A percentile compares a stretch with the other conserved stretches of the same genome.
These are phyloP conservation scores for Porcisia hertigi DNA, from an alignment of 208 protist genomes.

Conservation along the genomic window DNA sequence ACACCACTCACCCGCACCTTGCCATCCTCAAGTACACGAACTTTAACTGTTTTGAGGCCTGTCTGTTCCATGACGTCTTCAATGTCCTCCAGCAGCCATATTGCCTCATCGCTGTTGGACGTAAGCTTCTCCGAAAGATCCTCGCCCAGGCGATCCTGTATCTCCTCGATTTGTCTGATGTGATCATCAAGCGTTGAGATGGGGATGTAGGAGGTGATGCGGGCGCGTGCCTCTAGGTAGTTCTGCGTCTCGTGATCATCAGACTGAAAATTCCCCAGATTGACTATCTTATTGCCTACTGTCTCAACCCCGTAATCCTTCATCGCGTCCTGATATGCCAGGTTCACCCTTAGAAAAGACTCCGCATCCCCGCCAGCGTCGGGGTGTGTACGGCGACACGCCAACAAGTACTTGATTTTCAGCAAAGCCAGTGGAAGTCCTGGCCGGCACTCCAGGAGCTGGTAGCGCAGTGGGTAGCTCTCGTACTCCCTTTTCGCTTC, in stretches of 20 bases:
- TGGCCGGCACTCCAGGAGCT: slow-evolving; percentile 72
- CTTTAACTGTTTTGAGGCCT: slow-evolving; percentile 73
- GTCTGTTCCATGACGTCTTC: slow-evolving; percentile 83
- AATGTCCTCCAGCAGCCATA: slow-evolving; percentile 89
- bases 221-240: slow-evolving; percentile 67
- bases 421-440: slow-evolving; percentile 72
- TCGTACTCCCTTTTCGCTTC: slow-evolving; percentile 62
- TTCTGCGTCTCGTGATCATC: slow-evolving; percentile 77
- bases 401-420: slow-evolving; percentile 85
- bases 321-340: slow-evolving; percentile 87
- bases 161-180: slow-evolving; percentile 76
- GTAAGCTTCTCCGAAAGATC: slow-evolving; percentile 64
- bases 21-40: slow-evolving; percentile 72
- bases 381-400: slow-evolving; percentile 76
- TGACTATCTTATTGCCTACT: slow-evolving; percentile 83
- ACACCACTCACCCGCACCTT: slow-evolving; percentile 50
- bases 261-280: slow-evolving; percentile 82
- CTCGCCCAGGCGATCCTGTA: slow-evolving; percentile 63
- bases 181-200: slow-evolving; percentile 84
- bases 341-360: slow-evolving; percentile 69
- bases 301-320: slow-evolving; percentile 89
- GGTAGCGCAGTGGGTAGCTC: slow-evolving; percentile 76
- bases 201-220: slow-evolving; percentile 79
- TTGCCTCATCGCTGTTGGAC: slow-evolving; percentile 69
- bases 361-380: slow-evolving; percentile 83